Evolutionary conservation across 139 green algal species (phyloP).

Genomic region (Ulvella scutata): DNA sequence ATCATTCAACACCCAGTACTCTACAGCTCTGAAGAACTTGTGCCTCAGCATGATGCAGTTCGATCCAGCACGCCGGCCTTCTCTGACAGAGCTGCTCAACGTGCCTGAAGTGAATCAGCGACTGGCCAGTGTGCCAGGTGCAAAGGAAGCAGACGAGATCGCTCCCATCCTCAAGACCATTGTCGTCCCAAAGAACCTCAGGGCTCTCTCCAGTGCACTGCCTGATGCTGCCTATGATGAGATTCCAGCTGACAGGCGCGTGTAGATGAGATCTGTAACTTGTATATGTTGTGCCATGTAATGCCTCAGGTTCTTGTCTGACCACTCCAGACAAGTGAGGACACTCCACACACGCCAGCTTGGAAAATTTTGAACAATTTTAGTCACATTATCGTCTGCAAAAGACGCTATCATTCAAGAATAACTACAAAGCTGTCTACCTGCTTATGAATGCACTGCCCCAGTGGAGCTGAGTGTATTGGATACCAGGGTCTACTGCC

Average conservation of each 20-base stretch:
- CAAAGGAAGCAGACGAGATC: not conserved
- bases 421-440: too few species aligned
- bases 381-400: too few species aligned
- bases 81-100: not conserved
- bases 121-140: not conserved
- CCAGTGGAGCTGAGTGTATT: too few species aligned
- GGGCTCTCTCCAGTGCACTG: not conserved
- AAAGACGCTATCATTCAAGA: too few species aligned
- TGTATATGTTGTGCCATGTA: too few species aligned
- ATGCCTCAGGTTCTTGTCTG: too few species aligned
- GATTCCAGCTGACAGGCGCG: not conserved
- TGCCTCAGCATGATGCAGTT: conserved; percentile 2
- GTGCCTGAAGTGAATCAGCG: not conserved
- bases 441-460: too few species aligned
- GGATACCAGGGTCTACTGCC: too few species aligned
- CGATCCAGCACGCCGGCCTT: not conserved
- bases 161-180: not conserved
- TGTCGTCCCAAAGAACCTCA: not conserved
- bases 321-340: too few species aligned
- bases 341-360: too few species aligned
- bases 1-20: not conserved
- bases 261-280: too few species aligned
- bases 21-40: not conserved
- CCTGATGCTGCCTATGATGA: not conserved
- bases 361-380: too few species aligned